Conservation (phyloP, 1,139 yeast species). For the Tardiomyces digboiensis region DNA sequence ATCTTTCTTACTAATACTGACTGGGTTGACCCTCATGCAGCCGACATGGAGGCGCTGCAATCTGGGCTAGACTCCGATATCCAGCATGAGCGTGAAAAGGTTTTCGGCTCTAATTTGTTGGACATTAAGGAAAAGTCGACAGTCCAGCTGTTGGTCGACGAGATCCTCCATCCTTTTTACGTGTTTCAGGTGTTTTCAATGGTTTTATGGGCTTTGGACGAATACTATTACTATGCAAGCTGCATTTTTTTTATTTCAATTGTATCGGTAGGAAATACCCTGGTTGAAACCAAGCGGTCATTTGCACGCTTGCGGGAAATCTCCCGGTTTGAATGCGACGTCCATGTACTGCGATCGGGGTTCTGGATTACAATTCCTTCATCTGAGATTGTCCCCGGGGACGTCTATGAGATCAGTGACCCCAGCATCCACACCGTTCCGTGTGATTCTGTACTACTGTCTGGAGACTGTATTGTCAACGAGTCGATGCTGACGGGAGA, state of each 20-base stretch:
- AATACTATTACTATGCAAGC: conserved; percentile 85
- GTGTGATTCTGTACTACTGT: conserved; percentile 76
- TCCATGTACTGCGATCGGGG: conserved; percentile 86
- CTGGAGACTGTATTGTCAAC: conserved; percentile 91
- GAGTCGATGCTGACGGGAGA: conserved; percentile 98
- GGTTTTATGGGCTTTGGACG: conserved; percentile 83
- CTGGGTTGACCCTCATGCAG: conserved; percentile 81
- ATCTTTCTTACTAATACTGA: conserved; percentile 73
- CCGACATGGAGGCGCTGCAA: conserved; percentile 42
- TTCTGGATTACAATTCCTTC: conserved; percentile 85
- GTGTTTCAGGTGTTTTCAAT: conserved; percentile 90
- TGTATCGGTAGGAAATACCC: conserved; percentile 67
- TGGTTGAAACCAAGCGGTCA: conserved; percentile 75
- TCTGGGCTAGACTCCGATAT: conserved; percentile 66
- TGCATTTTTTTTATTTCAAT: conserved; percentile 86
- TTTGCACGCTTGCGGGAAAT: conserved; percentile 63
- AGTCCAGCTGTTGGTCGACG: conserved; percentile 62
- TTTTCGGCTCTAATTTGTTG: conserved; percentile 71
- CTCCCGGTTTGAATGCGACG: conserved; percentile 65
- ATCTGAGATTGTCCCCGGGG: conserved; percentile 91
- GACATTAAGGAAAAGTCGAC: conserved; percentile 69
- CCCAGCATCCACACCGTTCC: conserved; percentile 70
- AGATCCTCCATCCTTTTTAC: conserved; percentile 90
- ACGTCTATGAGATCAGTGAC: conserved; percentile 82
- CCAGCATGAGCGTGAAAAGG: conserved; percentile 57